Percentiles rank a stretch among this genome's conserved stretches.
These are phyloP conservation scores for Polysphondylium violaceum DNA, from an alignment of 78 protist genomes.

Conservation along the genomic window DNA sequence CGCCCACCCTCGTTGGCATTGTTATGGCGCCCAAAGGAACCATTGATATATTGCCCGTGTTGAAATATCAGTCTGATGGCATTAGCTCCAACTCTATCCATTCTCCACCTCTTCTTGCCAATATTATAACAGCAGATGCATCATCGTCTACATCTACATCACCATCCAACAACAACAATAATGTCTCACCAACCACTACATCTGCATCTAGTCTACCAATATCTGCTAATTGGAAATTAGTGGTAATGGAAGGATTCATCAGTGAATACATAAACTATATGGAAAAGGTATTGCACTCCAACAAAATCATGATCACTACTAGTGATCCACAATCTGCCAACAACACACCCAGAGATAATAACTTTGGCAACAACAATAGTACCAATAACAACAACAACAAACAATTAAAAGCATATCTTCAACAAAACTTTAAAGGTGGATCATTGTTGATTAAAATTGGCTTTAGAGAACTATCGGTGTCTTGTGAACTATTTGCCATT, in stretches of 20 bases:
- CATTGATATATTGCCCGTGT: neutral
- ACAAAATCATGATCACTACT: conserved; percentile 45
- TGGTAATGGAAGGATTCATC: conserved; percentile 50
- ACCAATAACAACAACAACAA: too few relatives aligned
- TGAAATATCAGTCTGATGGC: neutral
- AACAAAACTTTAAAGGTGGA: conserved; percentile 73
- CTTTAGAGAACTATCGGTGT: conserved; percentile 54
- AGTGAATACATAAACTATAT: conserved; percentile 68
- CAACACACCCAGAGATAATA: neutral
- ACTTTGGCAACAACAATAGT: too few relatives aligned
- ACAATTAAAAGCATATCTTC: conserved; percentile 54
- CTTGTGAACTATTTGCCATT: conserved; percentile 71
- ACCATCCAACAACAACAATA: too few relatives aligned
- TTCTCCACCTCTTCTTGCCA: neutral
- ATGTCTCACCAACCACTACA: neutral
- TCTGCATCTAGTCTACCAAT: neutral
- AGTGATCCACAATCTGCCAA: conserved; percentile 12
- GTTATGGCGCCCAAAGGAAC: conserved; percentile 70
- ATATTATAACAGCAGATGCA: too few relatives aligned
- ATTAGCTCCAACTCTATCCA: neutral
- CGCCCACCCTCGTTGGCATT: conserved; percentile 68
- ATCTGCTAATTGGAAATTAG: conserved; percentile 20
- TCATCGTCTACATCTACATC: too few relatives aligned
- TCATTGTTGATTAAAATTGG: conserved; percentile 72
- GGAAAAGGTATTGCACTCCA: conserved; percentile 54